Conservation (phyloP, 306 rosid species). For the Styphnolobium japonicum region DNA sequence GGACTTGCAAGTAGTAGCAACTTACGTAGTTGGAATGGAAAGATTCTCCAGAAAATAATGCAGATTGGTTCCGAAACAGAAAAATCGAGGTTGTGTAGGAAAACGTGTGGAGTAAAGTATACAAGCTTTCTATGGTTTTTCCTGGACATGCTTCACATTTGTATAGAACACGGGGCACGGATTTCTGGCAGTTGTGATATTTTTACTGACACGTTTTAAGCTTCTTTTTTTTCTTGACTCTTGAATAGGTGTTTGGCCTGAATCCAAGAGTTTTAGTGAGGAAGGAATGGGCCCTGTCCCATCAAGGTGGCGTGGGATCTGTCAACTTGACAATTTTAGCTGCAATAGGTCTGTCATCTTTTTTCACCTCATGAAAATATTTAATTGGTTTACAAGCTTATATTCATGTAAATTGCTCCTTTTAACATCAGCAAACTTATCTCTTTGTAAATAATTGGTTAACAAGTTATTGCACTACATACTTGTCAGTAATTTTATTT, state of each 20-base stretch:
- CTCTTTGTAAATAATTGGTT: not conserved
- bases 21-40: too few species aligned
- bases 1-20: too few species aligned
- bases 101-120: too few species aligned
- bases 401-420: not conserved
- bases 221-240: not conserved
- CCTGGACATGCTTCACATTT: too few species aligned
- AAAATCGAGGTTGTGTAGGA: too few species aligned
- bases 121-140: too few species aligned
- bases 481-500: not conserved
- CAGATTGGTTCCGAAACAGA: too few species aligned
- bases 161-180: too few species aligned
- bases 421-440: not conserved
- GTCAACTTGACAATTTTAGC: slow-evolving; percentile 39
- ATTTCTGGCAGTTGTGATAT: too few species aligned
- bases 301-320: slow-evolving; percentile 51
- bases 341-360: slow-evolving; percentile 55
- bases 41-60: too few species aligned
- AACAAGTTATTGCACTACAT: not conserved
- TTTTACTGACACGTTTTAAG: too few species aligned
- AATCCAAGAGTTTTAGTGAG: slow-evolving; percentile 63
- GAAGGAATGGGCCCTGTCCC: slow-evolving; percentile 58
- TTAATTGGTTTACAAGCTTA: not conserved
- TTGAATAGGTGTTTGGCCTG: slow-evolving; percentile 69
- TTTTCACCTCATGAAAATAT: not conserved